These are phyloP conservation scores for Termitomyces sp. DNA, from an alignment of 768 basidiomycete genomes.

Conservation along the genomic window DNA sequence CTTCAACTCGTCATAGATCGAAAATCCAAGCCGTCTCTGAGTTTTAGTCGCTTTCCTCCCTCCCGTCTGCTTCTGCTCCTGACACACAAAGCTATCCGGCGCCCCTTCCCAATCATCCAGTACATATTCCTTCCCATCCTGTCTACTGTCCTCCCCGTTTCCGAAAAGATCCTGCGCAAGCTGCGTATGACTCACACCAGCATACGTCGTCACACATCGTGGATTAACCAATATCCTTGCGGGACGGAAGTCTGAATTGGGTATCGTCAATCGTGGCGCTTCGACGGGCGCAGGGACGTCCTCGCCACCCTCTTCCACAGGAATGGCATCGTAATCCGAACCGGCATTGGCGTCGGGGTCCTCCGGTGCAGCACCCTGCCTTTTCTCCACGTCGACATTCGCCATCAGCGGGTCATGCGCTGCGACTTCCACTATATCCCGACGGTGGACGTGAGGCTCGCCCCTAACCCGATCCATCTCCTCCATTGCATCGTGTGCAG, in stretches of 20 bases:
- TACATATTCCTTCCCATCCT: slow-evolving; percentile 62
- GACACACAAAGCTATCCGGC: slow-evolving; percentile 96
- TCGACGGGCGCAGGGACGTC: slow-evolving; percentile 33
- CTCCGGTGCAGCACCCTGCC: slow-evolving; percentile 18
- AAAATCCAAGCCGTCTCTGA: slow-evolving; percentile 78
- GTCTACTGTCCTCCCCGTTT: slow-evolving; percentile 52
- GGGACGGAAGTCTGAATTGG: slow-evolving; percentile 83
- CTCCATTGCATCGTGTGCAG: slow-evolving; percentile 71
- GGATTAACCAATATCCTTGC: slow-evolving; percentile 95
- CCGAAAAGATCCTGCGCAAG: slow-evolving; percentile 95
- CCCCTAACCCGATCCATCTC: slow-evolving; percentile 41
- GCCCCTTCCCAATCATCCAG: slow-evolving; percentile 95
- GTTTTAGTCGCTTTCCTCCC: slow-evolving; percentile 89
- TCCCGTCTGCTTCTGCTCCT: slow-evolving; percentile 88
- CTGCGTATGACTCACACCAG: slow-evolving; percentile 94
- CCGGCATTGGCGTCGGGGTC: slow-evolving; percentile 81
- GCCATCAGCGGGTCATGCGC: slow-evolving; percentile 28
- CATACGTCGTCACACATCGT: slow-evolving; percentile 95
- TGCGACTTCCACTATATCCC: slow-evolving; percentile 28
- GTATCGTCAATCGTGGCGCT: slow-evolving; percentile 50
- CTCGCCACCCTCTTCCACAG: slow-evolving; percentile 50
- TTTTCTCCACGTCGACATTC: slow-evolving; percentile 18
- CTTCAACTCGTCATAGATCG: slow-evolving; percentile 68
- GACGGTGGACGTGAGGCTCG: slow-evolving; percentile 20
- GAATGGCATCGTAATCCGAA: slow-evolving; percentile 86